Base-by-base conservation (phyloP, 179 eudicot genomes). In the Monotropa hypopitys region DNA sequence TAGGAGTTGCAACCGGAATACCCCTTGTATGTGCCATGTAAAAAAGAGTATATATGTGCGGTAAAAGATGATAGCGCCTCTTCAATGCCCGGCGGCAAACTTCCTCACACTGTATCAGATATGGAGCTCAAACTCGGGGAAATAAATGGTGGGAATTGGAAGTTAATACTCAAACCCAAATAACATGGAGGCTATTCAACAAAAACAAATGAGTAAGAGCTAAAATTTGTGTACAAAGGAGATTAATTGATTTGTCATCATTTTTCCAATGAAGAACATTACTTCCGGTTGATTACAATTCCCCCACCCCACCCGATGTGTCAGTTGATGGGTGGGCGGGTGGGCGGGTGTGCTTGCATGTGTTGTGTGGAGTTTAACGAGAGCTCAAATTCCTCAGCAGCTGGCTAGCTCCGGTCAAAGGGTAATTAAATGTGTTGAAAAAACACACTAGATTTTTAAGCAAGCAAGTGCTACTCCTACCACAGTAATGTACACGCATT, bases 1-100 rank as follows among this genome's bases (percentile, higher is more conserved):
- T 84, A 30, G 99, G 99, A 79, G 90, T 80, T 81, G 98, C 97
- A 81, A 95, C 96, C 23, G 89, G 95, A 83, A 83, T 82, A n/a
- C 99, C 99, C 87, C 51, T 88, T 23, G 89, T 88, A 85, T 95
- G 99, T 45, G 99, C 97, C 83, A 91, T 70, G 86, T 95, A 95
- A 84, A 95, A 93, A 66, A 95, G 85, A 33, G 97, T 92, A 85
- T 95, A 95, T 80, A 95, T 86, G 84, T 95, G 99, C 5, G 95
- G 97, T 73, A 95, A 62, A 83, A 95, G 92, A 75, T 88, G 97
- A 82, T 95, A 95, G 16, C 97, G 94, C 84, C 99, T 88, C 89
- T 78, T 87, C 77, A 95, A 78, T 70, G 99, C 99, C 81, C 87
- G 86, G 59, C 98, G 98, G 79, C 97, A 95, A 56, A 93, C 99